Evolutionary conservation across 768 basidiomycete species (phyloP).

Genomic region (Suillus decipiens): DNA sequence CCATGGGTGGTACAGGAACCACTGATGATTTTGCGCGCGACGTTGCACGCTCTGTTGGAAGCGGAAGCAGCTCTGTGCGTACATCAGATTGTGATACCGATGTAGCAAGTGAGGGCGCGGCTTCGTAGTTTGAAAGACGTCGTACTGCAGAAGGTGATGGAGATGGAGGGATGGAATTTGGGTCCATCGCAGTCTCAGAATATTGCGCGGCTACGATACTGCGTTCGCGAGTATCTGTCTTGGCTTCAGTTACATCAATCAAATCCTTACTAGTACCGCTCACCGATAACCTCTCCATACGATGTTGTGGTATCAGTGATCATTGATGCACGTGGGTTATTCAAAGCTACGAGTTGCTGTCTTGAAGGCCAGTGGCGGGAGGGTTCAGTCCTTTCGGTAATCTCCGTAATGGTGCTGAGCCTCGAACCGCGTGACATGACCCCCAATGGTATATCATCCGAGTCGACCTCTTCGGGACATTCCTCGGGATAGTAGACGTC

Average conservation of each 20-base stretch:
- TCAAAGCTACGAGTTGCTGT: conserved; percentile 40
- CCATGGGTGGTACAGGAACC: conserved; percentile 45
- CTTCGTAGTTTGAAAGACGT: conserved; percentile 58
- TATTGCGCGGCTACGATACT: conserved; percentile 10
- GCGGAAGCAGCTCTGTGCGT: conserved; percentile 7
- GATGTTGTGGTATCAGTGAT: conserved; percentile 47
- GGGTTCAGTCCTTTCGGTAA: conserved; percentile 63
- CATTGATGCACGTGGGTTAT: conserved; percentile 40
- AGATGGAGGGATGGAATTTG: conserved; percentile 62
- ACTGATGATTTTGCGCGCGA: conserved; percentile 43
- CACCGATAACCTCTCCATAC: conserved; percentile 66
- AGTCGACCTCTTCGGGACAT: conserved; percentile 26
- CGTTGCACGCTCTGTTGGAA: conserved; percentile 34
- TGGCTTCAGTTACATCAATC: conserved; percentile 11
- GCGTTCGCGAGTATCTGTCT: conserved; percentile 21
- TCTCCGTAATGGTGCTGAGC: conserved; percentile 69
- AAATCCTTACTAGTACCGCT: conserved; percentile 20
- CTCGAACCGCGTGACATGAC: conserved; percentile 35
- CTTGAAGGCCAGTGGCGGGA: conserved; percentile 50
- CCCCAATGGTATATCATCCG: conserved; percentile 35
- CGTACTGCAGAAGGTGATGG: conserved; percentile 69
- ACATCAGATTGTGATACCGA: conserved; percentile 39
- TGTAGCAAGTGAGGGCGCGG: conserved; percentile 54
- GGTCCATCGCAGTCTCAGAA: conserved; percentile 38
- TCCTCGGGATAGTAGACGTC: conserved; percentile 30